Evolutionary conservation across 768 basidiomycete genomes (phyloP), one percentile per base, ranked within the genome.

Genomic region (Naganishia kalamii): DNA sequence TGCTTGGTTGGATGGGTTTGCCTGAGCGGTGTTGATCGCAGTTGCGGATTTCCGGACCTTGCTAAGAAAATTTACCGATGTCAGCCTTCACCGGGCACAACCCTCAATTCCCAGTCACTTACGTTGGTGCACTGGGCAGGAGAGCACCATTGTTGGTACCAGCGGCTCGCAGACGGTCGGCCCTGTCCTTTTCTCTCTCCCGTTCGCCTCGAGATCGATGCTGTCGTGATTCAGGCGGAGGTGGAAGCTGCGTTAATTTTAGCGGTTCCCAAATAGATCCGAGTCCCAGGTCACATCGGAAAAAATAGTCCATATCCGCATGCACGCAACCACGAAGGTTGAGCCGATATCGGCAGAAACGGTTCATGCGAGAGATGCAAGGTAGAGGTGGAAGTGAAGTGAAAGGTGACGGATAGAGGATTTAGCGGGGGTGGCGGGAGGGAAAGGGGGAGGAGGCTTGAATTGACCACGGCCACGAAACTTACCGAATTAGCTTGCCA

Each of bases 401-500:
- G 19, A 23, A 29, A 46, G 19, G 63, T 46, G 35, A 50, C 10
- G 44, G 35, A 10, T 65, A 35, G 25, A 37, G 29, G 62, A 47
- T 43, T 57, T 57, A 57, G 54, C 54, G 54, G 54, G 54, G 40
- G 15, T 50, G 40, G 13, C 61, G 68, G 43, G 17, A 23, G 33
- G 33, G 40, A 11, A 23, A 29, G 43, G 37, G 47, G 47, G 49
- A 52, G 32, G 51, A 25, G 19, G 13, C 12, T n/a, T 13, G 51
- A 17, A 33, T 6, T 29, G 29, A 19, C 29, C 30, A 51, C 7
- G 17, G 10, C 15, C 4, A 48, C 29, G 41, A 21, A 6, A 83
- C 86, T 70, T 72, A 90, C 89, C 77, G 84, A 79, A 41, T 87
- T 86, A 49, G 84, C 84, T 79, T 97, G 92, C 93, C 93, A 98